Conservation (phyloP, 2,329 filamentous ascomycete species). For the Colletotrichum caudatum region DNA sequence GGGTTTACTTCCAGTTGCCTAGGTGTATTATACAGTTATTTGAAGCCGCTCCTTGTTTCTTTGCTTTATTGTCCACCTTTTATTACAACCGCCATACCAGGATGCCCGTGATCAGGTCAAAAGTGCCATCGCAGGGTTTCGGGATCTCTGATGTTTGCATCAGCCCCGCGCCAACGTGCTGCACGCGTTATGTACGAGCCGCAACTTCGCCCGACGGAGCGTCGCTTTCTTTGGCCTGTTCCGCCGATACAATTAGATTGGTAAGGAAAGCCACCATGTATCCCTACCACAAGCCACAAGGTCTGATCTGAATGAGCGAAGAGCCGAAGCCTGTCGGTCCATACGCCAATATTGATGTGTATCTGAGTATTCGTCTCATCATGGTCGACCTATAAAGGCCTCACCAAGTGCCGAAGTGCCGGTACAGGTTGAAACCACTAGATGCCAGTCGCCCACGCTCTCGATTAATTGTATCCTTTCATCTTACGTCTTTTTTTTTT, state of each 20-base stretch:
- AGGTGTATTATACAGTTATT: neutral
- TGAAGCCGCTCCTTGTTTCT: too few species aligned
- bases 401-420: neutral
- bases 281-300: constrained; percentile 47
- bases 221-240: constrained; percentile 50
- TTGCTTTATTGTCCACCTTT: too few species aligned
- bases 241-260: constrained; percentile 53
- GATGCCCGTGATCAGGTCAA: neutral
- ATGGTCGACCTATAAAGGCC: neutral
- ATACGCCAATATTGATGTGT: neutral
- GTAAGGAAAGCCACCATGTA: constrained; percentile 51
- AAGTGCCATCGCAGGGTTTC: neutral
- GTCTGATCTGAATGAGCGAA: constrained; percentile 47
- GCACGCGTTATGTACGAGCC: constrained; percentile 48
- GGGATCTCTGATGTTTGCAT: too few species aligned
- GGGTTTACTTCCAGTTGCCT: neutral
- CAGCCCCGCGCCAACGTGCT: neutral
- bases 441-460: neutral
- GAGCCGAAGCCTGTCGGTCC: constrained; percentile 48
- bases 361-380: constrained; percentile 25
- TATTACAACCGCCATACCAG: too few species aligned
- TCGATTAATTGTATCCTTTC: neutral
- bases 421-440: neutral
- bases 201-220: constrained; percentile 52
- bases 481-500: neutral